Percentiles rank a stretch among this genome's conserved stretches.
phyloP scores from a whole-genome alignment of 495 filamentous ascomycete species.

The Cercophora samala region DNA sequence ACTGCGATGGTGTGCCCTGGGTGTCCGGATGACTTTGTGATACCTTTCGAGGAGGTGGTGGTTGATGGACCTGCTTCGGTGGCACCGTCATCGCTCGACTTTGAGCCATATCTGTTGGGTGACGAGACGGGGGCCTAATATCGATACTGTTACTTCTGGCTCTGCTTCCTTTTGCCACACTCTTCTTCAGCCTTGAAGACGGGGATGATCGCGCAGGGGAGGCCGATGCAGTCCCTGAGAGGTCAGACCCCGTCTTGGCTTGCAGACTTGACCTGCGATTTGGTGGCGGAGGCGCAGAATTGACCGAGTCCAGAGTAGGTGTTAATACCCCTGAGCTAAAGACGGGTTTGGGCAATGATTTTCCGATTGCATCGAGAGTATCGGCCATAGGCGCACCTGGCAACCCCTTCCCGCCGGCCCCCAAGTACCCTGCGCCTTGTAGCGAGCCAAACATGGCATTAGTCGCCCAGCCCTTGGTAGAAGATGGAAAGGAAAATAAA shows the following conservation, averaged over 20 bases:
- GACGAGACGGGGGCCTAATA: constrained; percentile 14
- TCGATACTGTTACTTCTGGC: constrained; percentile 43
- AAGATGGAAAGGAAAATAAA: constrained; percentile 45
- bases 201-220: constrained; percentile 23
- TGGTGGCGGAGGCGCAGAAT: constrained; percentile 37
- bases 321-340: constrained; percentile 29
- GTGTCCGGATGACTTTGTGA: constrained; percentile 1
- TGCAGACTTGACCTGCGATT: constrained; percentile 45
- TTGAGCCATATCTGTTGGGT: constrained; percentile 20
- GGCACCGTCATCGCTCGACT: constrained; percentile 33
- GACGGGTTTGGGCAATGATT: constrained; percentile 32
- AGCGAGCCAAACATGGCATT: constrained; percentile 43
- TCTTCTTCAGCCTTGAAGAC: constrained; percentile 30
- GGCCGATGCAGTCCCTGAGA: constrained; percentile 15
- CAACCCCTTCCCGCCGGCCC: constrained; percentile 22
- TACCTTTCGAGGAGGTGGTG: constrained; percentile 19
- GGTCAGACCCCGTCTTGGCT: constrained; percentile 33
- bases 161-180: constrained; percentile 23
- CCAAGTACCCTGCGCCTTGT: constrained; percentile 35
- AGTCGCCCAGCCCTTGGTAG: constrained; percentile 39
- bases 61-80: constrained; percentile 26
- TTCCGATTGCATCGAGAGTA: constrained; percentile 37
- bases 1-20: constrained; percentile 16
- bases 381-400: constrained; percentile 34
- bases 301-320: constrained; percentile 12